Evolutionary conservation across 768 basidiomycete species (phyloP), one percentile per base, ranked within the genome.

Genomic region (Naganishia kalamii): DNA sequence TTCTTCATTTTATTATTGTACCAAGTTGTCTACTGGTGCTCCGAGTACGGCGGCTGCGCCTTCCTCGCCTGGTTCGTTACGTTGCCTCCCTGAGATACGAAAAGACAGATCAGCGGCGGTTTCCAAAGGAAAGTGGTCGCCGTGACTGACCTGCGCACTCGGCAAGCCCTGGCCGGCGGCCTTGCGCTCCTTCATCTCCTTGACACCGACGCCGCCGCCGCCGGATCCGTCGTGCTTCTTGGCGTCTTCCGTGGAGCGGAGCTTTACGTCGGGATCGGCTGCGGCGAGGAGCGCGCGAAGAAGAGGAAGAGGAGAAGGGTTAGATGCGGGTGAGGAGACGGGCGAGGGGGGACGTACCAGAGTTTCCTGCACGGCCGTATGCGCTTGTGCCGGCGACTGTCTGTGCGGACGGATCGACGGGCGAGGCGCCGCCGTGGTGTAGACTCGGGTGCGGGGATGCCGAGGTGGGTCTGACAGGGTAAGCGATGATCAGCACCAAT

Each of bases 141-240:
- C 10, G n/a, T 13, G 19, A 68, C 74, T 37, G 32, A 72, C 74
- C 68, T 77, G 76, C 21, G 72, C 69, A 65, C 69, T 70, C 17
- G 76, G 76, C 40, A 72, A 60, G 32, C 77, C 77, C 62, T 64
- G 62, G 19, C 77, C 77, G 8, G 69, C 62, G 70, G 66, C 69
- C 68, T 78, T 78, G 44, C 77, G 66, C 68, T 78, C 77, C 62
- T 72, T 72, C 77, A 78, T 78, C 70, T 78, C 75, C 13, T 73
- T 72, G 10, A 76, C 66, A 30, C 77, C 77, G 21, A 67, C 59
- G 32, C 77, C 77, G 29, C 77, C 74, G 10, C 73, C 73, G 8
- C 62, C 47, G 49, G 73, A 68, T 8, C 75, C 75, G 51, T 77
- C 75, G 15, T 74, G 74, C 27, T 65, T 61, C 50, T 70, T 70